phyloP scores from a whole-genome alignment of 257 asterid species.

The Fraxinus quadrangulata region DNA sequence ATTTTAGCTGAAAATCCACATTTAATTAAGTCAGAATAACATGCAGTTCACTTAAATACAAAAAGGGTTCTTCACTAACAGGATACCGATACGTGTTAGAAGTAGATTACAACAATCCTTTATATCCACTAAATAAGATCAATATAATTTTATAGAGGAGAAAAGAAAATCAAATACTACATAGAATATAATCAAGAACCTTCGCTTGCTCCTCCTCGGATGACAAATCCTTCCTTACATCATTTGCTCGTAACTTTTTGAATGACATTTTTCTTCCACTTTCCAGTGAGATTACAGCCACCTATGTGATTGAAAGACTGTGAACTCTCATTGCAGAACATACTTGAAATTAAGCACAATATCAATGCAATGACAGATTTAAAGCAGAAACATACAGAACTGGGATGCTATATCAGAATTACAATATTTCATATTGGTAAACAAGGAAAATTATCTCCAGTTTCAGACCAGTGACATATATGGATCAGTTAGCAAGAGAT shows the following conservation, averaged over 20 bases:
- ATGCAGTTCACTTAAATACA: neutral
- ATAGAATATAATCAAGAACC: slow-evolving; percentile 26
- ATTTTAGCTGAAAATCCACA: no score
- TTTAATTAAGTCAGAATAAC: neutral
- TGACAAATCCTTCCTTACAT: slow-evolving; percentile 28
- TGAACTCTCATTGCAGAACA: slow-evolving; percentile 5
- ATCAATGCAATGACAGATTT: neutral
- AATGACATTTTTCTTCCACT: slow-evolving; percentile 41
- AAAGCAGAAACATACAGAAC: neutral
- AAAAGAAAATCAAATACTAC: neutral
- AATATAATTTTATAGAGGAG: neutral
- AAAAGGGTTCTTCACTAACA: slow-evolving; percentile 8
- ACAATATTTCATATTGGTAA: neutral
- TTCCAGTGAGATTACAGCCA: slow-evolving; percentile 12
- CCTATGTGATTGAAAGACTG: slow-evolving; percentile 20
- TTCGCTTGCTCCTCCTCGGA: slow-evolving; percentile 46
- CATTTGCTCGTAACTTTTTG: slow-evolving; percentile 27
- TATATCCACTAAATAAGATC: neutral
- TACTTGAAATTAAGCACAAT: slow-evolving; percentile 4
- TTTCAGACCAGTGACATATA: neutral
- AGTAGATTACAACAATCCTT: neutral
- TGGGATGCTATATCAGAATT: neutral
- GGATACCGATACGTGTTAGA: neutral
- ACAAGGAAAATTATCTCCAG: neutral
- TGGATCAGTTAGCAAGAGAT: neutral